Base-by-base conservation (phyloP, 192 early-diverging fungal species). In the Borealophlyctis nickersoniae region DNA sequence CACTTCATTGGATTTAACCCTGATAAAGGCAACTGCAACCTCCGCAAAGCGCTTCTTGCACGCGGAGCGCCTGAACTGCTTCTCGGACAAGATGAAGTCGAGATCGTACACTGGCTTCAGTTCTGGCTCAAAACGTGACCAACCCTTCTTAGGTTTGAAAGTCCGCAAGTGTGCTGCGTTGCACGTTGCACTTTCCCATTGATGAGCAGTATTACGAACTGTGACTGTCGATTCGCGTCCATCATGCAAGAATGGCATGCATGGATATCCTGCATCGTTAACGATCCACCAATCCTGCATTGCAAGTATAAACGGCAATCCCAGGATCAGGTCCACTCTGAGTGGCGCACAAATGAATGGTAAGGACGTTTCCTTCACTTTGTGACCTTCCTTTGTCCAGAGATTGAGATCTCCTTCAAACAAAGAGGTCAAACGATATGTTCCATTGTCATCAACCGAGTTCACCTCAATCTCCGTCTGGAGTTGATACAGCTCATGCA, bases 211-310 rank as follows among this genome's bases (percentile, higher is more conserved):
- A n/a, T n/a, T n/a, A n/a, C n/a, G n/a, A n/a, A n/a, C n/a, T n/a
- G n/a, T n/a, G n/a, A n/a, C n/a, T n/a, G n/a, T n/a, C n/a, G n/a
- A n/a, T n/a, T n/a, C n/a, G n/a, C n/a, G 82, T 86, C 86, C 74
- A 78, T 19, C 39, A 45, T 45, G 9, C 7, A 19, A 45, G 39
- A 45, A 45, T 7, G 9, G 39, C 39, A 45, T 45, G 39, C 9
- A 7, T 45, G 39, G 39, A 19, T 7, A 45, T 7, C 39, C 39
- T 7, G 39, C 7, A 45, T 45, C 39, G 19, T 45, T 45, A 19
- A 45, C 7, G 19, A 45, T 7, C 7, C 19, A 19, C 9, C 7
- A 45, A 13, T 45, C 9, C 9, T 45, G 9, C 39, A 45, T 7
- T 7, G 39, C 39, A 7, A 45, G 7, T 7, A 45, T 45, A 19